A percentile compares a stretch with the other conserved stretches of the same genome.
Evolutionary conservation across 75 land plant genomes (phyloP).

Genomic region (Sequoia sempervirens): DNA sequence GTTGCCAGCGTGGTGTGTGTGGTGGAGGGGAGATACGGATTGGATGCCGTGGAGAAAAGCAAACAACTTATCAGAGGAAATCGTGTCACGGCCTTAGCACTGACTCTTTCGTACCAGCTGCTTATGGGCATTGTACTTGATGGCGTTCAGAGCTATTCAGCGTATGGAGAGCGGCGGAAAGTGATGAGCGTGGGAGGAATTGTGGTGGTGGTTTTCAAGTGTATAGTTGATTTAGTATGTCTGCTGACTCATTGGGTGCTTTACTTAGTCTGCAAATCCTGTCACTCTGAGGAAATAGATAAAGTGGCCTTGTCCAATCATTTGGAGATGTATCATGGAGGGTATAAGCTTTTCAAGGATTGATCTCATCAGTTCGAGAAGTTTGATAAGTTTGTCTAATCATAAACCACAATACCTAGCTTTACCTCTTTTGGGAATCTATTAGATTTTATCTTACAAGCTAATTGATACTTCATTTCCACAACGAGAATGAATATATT

Average conservation of each 20-base stretch:
- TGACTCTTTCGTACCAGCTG: constrained; percentile 16
- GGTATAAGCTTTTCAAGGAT: neutral
- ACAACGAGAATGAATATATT: no score
- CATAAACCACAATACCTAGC: no score
- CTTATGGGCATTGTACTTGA: neutral
- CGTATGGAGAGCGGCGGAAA: constrained; percentile 10
- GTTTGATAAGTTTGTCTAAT: no score
- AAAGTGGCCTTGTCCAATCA: constrained; percentile 14
- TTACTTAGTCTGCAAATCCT: constrained; percentile 81
- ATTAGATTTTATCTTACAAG: no score
- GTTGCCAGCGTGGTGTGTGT: constrained; percentile 77
- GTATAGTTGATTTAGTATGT: constrained; percentile 30
- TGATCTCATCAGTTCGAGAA: no score
- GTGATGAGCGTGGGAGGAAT: constrained; percentile 13
- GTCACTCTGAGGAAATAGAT: constrained; percentile 78
- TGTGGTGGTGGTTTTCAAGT: constrained; percentile 9
- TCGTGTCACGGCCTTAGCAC: constrained; percentile 11
- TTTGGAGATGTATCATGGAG: neutral
- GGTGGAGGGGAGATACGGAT: constrained; percentile 62
- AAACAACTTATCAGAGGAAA: constrained; percentile 59
- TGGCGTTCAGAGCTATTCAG: neutral
- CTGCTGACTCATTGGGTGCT: constrained; percentile 65
- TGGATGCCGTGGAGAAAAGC: constrained; percentile 63
- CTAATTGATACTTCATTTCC: no score
- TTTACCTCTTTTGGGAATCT: no score